Evolutionary conservation across 208 protist genomes (phyloP), one percentile per base, ranked within the genome.

Genomic region (Trichomonas gallinae): DNA sequence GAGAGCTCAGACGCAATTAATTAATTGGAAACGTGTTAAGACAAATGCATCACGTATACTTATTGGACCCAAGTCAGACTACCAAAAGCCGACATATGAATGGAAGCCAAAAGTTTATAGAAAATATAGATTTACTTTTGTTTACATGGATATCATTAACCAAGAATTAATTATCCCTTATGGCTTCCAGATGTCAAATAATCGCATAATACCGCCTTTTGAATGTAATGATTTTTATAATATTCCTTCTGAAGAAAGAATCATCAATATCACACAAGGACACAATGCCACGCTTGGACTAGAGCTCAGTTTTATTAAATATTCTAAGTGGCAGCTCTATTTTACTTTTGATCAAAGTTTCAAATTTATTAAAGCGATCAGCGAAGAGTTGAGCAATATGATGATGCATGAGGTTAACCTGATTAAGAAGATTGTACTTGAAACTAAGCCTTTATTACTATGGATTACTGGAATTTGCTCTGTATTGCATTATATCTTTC

Each of bases 401-500:
- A 6, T 96, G 1, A 36, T 21, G 38, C 9, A 88, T 58, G 1
- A 93, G 15, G 42, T 87, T 3, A 96, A 97, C 63, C 82, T 96
- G 40, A 72, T 97, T 26, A 96, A 96, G 49, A 96, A 98, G 63
- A 99, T 99, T 97, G 97, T 99, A 96, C 85, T 98, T 34, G 98
- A 99, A 10, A 99, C 98, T n/a, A 99, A 99, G 96, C 98, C 98
- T 40, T 98, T 97, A 49, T 97, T 99, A 23, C 97, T 99, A 0
- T 98, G 83, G 13, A 63, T 99, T 21, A 99, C 99, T 0, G 97
- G 98, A 15, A 82, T 98, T 42, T 98, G 99, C 23, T 98, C 98
- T 15, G 72, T 99, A 15, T 98, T 99, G 58, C 99, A 99, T 97
- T 99, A 15, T 11, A 88, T 97, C 34, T 99, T 99, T 97, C 99